Evolutionary conservation across 75 land plant genomes (phyloP), one percentile per base, ranked within the genome.

Genomic region (Pinus taeda): DNA sequence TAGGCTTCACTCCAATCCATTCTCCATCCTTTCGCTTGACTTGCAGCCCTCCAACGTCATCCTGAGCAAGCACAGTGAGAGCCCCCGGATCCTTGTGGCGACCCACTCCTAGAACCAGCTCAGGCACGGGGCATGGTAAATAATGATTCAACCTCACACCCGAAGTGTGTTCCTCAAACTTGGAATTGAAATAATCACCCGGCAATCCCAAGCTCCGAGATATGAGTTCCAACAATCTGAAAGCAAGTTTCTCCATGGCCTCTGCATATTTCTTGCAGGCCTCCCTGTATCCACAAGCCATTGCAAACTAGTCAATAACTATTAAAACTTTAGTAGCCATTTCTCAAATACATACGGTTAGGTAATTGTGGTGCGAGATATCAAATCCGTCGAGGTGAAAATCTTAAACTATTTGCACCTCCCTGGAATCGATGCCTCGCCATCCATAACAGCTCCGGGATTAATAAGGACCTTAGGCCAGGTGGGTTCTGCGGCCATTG

Each of bases 21-120:
- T 87, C 89, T 55, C 98, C 98, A 76, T 90, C 90, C 6, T 75
- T 49, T 73, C 84, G 87, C 9, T 88, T 71, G 60, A 86, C 85
- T 42, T 90, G 95, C 39, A 92, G 81, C 13, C 95, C 97, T n/a
- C 90, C 91, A 6, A 92, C 91, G 12, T 89, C 88, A 65, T 93
- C 98, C 55, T 93, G 98, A 22, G 83, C 76, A 20, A 92, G 81
- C 64, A 95, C 74, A n/a, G 95, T 90, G 36, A 93, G 71, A 13
- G 80, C 93, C 0, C 90, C 90, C 15, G 77, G 69, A 66, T 95
- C 98, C 87, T 93, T 95, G 83, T 95, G 98, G 4, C 87, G 84
- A 36, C 91, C 88, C 64, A 93, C 93, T 7, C 93, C 95, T 6
- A 95, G 78, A 18, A 88, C 95, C 11, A 95, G 76, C 56, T 93